These are phyloP conservation scores for Blumeria hordei DNA, from an alignment of 2,329 filamentous ascomycete species.

Conservation along the genomic window DNA sequence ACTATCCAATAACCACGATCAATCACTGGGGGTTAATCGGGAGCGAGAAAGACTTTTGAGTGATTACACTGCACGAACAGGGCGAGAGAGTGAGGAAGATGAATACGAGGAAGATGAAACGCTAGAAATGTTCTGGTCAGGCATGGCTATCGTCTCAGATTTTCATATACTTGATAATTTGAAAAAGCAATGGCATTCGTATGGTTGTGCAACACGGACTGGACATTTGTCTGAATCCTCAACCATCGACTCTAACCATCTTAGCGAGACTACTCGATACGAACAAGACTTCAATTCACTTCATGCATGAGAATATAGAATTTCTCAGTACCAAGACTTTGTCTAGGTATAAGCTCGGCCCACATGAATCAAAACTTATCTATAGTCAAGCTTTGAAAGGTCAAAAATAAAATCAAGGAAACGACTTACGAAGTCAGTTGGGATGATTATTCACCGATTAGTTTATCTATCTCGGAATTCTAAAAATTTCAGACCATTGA, in stretches of 20 bases:
- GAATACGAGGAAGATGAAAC: constrained; percentile 8
- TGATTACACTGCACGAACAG: constrained; percentile 6
- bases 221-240: constrained; percentile 12
- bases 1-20: not conserved
- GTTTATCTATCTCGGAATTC: too few relatives aligned
- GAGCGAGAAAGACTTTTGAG: constrained; percentile 8
- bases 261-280: constrained; percentile 3
- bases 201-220: constrained; percentile 10
- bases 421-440: too few relatives aligned
- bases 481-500: too few relatives aligned
- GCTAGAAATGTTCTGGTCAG: constrained; percentile 14
- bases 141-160: constrained; percentile 12
- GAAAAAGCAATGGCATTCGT: constrained; percentile 12
- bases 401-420: too few relatives aligned
- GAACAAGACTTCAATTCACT: too few relatives aligned
- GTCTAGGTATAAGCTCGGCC: too few relatives aligned
- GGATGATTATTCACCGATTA: too few relatives aligned
- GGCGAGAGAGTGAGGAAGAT: constrained; percentile 4
- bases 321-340: too few relatives aligned
- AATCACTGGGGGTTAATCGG: constrained; percentile 5
- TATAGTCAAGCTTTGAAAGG: too few relatives aligned
- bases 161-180: constrained; percentile 15
- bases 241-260: constrained; percentile 8
- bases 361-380: too few relatives aligned
- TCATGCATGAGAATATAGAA: too few relatives aligned